Conservation (phyloP, 192 early-diverging fungal genomes). For the Entomortierella lignicola region DNA sequence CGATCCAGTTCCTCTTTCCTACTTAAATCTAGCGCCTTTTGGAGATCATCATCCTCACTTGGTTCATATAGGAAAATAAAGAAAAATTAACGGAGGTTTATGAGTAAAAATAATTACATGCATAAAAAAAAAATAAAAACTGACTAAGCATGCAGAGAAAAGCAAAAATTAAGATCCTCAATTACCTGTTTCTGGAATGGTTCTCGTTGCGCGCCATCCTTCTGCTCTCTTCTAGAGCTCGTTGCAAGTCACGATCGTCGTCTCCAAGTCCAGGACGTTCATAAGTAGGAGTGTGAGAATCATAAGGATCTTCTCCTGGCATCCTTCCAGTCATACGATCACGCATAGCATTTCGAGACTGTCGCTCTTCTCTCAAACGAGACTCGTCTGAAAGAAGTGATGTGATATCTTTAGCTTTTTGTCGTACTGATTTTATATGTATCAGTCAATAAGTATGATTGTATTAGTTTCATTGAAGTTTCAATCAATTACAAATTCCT, state of each 20-base stretch:
- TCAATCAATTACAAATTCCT: not conserved
- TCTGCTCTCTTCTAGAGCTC: constrained; percentile 88
- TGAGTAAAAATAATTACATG: not conserved
- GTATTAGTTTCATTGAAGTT: not conserved
- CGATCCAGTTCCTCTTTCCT: constrained; percentile 58
- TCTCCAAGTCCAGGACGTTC: constrained; percentile 62
- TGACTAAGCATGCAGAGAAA: no score
- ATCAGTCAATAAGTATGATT: not conserved
- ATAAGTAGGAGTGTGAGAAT: constrained; percentile 39
- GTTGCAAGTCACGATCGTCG: constrained; percentile 84
- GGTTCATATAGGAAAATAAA: no score
- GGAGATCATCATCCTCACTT: constrained; percentile 57
- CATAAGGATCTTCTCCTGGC: constrained; percentile 31
- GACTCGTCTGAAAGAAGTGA: constrained; percentile 82
- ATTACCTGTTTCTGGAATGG: constrained; percentile 27
- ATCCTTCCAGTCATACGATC: constrained; percentile 67
- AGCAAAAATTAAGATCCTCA: not conserved
- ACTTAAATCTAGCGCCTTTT: constrained; percentile 58
- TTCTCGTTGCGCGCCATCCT: constrained; percentile 60
- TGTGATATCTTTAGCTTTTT: constrained; percentile 93
- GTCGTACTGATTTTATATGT: constrained; percentile 86
- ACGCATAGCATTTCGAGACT: constrained; percentile 70
- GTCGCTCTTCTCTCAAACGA: constrained; percentile 80
- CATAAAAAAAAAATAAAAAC: no score
- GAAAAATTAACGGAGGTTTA: no score